Conservation (phyloP, 2,329 filamentous ascomycete genomes). For the Furcasterigmium sp. region DNA sequence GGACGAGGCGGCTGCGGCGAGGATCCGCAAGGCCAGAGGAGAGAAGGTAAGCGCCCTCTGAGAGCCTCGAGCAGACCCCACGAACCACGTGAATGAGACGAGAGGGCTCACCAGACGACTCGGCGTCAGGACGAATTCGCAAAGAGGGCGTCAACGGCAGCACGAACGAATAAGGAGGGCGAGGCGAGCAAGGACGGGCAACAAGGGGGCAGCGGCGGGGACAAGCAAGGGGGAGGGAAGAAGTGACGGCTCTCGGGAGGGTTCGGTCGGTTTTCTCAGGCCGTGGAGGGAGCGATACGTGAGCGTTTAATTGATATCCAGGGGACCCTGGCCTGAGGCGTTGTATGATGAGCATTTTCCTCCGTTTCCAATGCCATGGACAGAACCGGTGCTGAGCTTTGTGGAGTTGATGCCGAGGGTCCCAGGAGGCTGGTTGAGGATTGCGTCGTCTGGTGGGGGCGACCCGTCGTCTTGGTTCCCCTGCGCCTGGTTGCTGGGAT, state of each 20-base stretch:
- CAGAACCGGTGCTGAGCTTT: too few species aligned
- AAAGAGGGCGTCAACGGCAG: constrained; percentile 27
- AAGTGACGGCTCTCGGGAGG: too few species aligned
- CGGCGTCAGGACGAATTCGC: constrained; percentile 27
- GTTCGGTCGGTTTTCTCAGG: too few species aligned
- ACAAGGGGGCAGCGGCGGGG: constrained; percentile 10
- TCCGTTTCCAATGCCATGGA: too few species aligned
- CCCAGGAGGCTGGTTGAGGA: background rate
- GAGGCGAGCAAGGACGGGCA: constrained; percentile 9
- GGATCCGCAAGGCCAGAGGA: constrained; percentile 35
- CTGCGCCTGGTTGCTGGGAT: too few species aligned
- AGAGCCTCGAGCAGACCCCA: background rate
- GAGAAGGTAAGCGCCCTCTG: constrained; percentile 24
- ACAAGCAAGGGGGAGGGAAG: constrained; percentile 7
- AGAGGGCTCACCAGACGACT: background rate
- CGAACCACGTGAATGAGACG: background rate
- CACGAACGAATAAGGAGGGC: constrained; percentile 23
- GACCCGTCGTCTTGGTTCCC: too few species aligned
- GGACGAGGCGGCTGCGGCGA: constrained; percentile 34
- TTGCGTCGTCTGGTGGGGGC: too few species aligned
- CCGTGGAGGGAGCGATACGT: too few species aligned
- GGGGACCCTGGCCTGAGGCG: too few species aligned
- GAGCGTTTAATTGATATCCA: too few species aligned
- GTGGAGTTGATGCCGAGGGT: background rate
- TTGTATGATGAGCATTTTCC: too few species aligned